These are phyloP conservation scores for Eucalyptus sp. DNA, from an alignment of 345 rosid species.

Conservation along the genomic window DNA sequence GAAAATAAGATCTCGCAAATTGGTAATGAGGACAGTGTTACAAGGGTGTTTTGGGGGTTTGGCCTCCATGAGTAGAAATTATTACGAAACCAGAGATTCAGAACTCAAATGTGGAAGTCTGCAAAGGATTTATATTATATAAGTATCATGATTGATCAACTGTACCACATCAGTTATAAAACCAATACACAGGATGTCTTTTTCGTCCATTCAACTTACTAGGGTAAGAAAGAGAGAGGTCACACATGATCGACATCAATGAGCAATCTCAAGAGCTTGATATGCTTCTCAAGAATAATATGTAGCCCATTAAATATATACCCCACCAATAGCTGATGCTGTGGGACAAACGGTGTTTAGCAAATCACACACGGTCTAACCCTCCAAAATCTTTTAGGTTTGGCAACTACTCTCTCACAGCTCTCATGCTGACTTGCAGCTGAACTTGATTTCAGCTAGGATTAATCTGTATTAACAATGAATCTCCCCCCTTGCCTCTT, in stretches of 20 bases:
- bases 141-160: accelerated
- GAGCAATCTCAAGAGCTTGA: not conserved
- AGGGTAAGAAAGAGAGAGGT: not conserved
- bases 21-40: not conserved
- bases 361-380: not conserved
- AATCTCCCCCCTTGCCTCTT: not conserved
- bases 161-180: accelerated
- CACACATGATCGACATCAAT: not conserved
- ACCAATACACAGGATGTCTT: not conserved
- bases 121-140: not conserved
- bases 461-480: not conserved
- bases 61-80: not conserved
- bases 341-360: not conserved
- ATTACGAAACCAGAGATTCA: not conserved
- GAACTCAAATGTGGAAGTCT: accelerated
- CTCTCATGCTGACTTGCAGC: not conserved
- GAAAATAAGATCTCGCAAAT: not conserved
- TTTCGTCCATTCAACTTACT: not conserved
- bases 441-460: not conserved
- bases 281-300: not conserved
- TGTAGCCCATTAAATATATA: not conserved
- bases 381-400: not conserved
- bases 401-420: not conserved
- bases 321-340: not conserved
- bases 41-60: not conserved